Percentiles rank a stretch among this genome's conserved stretches.
Evolutionary conservation across 805 yeast species (phyloP).

Genomic region (Saccharomycopsis malanga): DNA sequence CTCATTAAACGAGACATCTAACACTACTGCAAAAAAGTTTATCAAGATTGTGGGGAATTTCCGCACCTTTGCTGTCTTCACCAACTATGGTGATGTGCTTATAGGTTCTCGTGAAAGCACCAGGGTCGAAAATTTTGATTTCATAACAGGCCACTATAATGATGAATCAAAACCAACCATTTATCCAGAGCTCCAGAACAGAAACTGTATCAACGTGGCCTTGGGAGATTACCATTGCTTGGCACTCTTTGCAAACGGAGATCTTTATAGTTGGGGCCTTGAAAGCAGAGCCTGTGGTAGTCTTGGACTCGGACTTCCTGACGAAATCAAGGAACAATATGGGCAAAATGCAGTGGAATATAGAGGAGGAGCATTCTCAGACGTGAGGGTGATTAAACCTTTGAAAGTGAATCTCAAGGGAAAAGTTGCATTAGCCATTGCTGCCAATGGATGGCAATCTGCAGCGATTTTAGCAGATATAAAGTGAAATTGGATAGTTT

Average conservation of each 20-base stretch:
- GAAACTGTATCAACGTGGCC: conserved; percentile 46
- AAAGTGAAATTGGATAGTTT: no score
- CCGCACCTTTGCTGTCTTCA: conserved; percentile 47
- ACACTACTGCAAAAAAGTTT: conserved; percentile 27
- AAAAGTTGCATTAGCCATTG: conserved; percentile 49
- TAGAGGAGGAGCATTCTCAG: conserved; percentile 22
- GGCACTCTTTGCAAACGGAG: conserved; percentile 55
- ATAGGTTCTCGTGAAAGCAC: conserved; percentile 12
- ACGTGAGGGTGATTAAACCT: conserved; percentile 33
- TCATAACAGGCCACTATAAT: conserved; percentile 27
- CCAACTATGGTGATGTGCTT: conserved; percentile 35
- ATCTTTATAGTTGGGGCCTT: conserved; percentile 58
- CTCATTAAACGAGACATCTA: background rate
- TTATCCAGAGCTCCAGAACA: conserved; percentile 38
- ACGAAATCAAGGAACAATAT: conserved; percentile 22
- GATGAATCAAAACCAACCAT: conserved; percentile 29
- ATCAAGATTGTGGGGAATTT: conserved; percentile 50
- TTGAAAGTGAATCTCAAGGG: conserved; percentile 29
- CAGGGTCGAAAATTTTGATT: conserved; percentile 24
- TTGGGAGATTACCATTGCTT: conserved; percentile 68
- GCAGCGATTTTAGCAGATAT: conserved; percentile 48
- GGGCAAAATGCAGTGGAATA: conserved; percentile 28
- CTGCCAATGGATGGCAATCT: conserved; percentile 81
- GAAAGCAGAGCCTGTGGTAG: conserved; percentile 62
- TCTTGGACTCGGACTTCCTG: conserved; percentile 50